Percentiles rank a stretch among this genome's conserved stretches.
Evolutionary conservation across 1,139 yeast species (phyloP).

Genomic region (Yamadazyma jaroonii): DNA sequence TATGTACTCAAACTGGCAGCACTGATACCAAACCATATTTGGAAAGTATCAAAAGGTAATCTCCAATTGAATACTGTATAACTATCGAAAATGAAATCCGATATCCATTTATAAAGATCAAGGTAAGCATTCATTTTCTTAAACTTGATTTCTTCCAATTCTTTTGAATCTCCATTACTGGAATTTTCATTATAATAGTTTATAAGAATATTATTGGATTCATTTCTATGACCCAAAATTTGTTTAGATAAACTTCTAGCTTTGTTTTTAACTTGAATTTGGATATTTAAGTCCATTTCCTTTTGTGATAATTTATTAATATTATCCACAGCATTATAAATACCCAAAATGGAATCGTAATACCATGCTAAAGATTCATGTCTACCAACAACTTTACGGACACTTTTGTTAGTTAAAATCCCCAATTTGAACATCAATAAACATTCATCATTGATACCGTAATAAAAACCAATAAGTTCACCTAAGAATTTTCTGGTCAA

Average conservation of each 20-base stretch:
- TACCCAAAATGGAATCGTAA: slow-evolving; percentile 53
- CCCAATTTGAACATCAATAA: slow-evolving; percentile 53
- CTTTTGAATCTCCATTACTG: slow-evolving; percentile 20
- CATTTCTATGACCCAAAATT: slow-evolving; percentile 24
- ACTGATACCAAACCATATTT: slow-evolving; percentile 49
- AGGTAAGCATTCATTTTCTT: slow-evolving; percentile 38
- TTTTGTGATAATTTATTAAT: slow-evolving; percentile 38
- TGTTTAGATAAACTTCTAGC: slow-evolving; percentile 39
- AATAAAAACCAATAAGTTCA: slow-evolving; percentile 54
- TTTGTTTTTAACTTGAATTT: slow-evolving; percentile 38
- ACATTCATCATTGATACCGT: slow-evolving; percentile 62
- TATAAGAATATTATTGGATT: slow-evolving; percentile 8
- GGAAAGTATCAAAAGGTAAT: slow-evolving; percentile 43
- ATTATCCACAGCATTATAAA: slow-evolving; percentile 45
- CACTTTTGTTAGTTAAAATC: slow-evolving; percentile 37
- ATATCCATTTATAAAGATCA: slow-evolving; percentile 40
- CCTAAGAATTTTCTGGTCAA: slow-evolving; percentile 42
- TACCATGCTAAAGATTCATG: slow-evolving; percentile 69
- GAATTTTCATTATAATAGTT: slow-evolving; percentile 18
- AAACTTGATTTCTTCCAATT: slow-evolving; percentile 33
- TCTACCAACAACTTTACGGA: slow-evolving; percentile 36
- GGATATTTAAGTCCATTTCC: slow-evolving; percentile 41
- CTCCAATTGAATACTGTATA: slow-evolving; percentile 42
- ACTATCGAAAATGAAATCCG: slow-evolving; percentile 42
- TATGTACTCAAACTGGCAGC: slow-evolving; percentile 39